Conservation (phyloP, 2,329 filamentous ascomycete species). For the Fusarium tricinctum region DNA sequence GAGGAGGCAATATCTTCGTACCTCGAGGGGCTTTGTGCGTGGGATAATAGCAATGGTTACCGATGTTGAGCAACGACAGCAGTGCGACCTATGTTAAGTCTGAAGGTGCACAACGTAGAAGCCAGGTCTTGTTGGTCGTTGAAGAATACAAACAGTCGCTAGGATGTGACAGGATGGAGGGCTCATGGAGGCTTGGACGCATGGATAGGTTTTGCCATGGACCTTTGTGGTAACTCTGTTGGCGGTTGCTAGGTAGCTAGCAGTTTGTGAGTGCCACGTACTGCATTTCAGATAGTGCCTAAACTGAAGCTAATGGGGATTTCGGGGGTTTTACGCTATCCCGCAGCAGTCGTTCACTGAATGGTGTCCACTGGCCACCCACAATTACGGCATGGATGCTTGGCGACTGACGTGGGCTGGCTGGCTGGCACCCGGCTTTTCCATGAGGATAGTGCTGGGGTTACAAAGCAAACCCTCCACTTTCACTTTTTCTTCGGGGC, state of each 20-base stretch:
- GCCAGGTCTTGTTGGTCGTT: conserved; percentile 41
- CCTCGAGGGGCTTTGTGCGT: conserved; percentile 27
- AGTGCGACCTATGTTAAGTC: conserved; percentile 31
- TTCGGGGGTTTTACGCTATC: conserved; percentile 22
- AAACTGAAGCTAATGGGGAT: conserved; percentile 21
- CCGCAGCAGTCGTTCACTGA: conserved; percentile 35
- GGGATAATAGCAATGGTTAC: conserved; percentile 36
- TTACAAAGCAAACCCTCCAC: conserved; percentile 35
- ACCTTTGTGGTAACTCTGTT: conserved; percentile 37
- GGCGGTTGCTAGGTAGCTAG: conserved; percentile 5
- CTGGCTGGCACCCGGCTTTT: conserved; percentile 22
- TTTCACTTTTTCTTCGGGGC: conserved; percentile 37
- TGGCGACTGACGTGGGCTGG: conserved; percentile 43
- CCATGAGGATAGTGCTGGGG: conserved; percentile 24
- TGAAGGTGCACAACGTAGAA: conserved; percentile 41
- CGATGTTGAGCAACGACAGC: conserved; percentile 28
- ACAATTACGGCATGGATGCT: conserved; percentile 42
- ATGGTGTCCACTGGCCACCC: conserved; percentile 27
- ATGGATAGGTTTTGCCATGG: conserved; percentile 50
- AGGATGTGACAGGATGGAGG: conserved; percentile 45
- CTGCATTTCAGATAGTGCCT: not conserved
- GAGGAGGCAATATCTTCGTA: conserved; percentile 40
- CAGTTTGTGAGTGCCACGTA: fast-evolving
- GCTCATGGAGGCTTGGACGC: conserved; percentile 49
- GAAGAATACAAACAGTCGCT: conserved; percentile 37